Evolutionary conservation across 2,329 filamentous ascomycete species (phyloP), one percentile per base, ranked within the genome.

Genomic region (Chlorencoelia australis): DNA sequence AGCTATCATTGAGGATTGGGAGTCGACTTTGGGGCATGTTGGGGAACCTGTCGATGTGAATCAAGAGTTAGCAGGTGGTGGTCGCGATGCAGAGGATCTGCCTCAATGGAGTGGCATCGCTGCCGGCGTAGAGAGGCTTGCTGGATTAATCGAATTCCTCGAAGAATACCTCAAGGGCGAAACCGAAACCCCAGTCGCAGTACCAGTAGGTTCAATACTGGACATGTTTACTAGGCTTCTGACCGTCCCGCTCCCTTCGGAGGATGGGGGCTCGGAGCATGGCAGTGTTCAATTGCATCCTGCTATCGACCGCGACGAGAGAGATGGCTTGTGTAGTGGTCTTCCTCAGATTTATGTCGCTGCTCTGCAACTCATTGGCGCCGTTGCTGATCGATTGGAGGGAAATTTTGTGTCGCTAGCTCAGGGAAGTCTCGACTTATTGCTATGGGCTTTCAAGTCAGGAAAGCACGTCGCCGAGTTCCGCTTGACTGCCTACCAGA

Each of bases 1-100:
- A 32, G 77, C 79, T 7, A 71, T 94, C 0, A 62, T 82, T 8
- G 88, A 95, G 56, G 80, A 84, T 26, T 91, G 86, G 82, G 76
- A 88, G 49, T 75, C 85, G 1, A 67, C 68, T 2, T 65, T 71
- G 20, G 71, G 67, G 4, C 69, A 71, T 44, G 54, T 54, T 7
- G 55, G 58, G 28, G 57, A 67, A 33, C 49, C 50, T 3, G 59
- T 69, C 21, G 60, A 67, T 36, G 56, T 65, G 9, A 66, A 70
- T 13, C 56, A 57, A 5, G 66, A 68, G 15, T 65, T 70, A 1
- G 50, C 53, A 6, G 69, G 71, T 3, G 71, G 70, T 10, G 59
- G 62, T 26, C 56, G 59, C 19, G 54, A 59, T 2, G 39, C 54
- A 5, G 68, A 71, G 9, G 64, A 70, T 26, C 61, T 93, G n/a